Base-by-base conservation (phyloP, 257 asterid genomes). In the Solanum paucissectum region DNA sequence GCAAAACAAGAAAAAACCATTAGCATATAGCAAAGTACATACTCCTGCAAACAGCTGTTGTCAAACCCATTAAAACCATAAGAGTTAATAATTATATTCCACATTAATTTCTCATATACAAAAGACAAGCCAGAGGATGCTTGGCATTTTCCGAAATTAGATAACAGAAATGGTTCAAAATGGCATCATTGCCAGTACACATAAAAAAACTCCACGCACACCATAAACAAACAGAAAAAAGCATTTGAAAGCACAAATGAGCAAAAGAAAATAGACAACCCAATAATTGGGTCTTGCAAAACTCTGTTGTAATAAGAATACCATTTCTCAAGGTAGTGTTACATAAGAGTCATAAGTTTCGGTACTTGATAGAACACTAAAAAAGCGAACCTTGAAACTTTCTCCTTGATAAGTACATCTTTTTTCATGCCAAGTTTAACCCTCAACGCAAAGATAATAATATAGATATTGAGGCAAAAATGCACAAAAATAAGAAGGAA, bases 1-100 rank as follows among this genome's bases (percentile, higher is more conserved):
- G 98, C 87, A 94, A 91, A 90, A 46, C 66, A 11, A 37, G 36
- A 34, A 83, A 62, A 27, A 73, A 12, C 5, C 36, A 55, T 83
- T 44, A 87, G 21, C 86, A 32, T 18, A 3, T 20, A 82, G 44
- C 29, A 82, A 29, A 81, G 42, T 2, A 0, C 69, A 82, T 32
- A 82, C 29, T 81, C 38, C 85, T 9, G 71, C 71, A 82, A 49
- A 82, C 32, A 82, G 69, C 64, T 82, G 86, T 82, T 9, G 42
- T 0, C 25, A 49, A 29, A 32, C 12, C 32, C 86, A 82, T 55
- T 49, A 49, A 3, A 46, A 29, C 7, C 5, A 2, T 29, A 82
- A 82, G 71, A 49, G 38, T 3, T 29, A 32, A 82, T 16, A 81
- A 46, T 9, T 46, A 5, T 29, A 81, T 46, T 27, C 29, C 16